These are phyloP conservation scores for Cutaneotrichosporon sp. DNA, from an alignment of 1,284 basidiomycete genomes.

Conservation along the genomic window DNA sequence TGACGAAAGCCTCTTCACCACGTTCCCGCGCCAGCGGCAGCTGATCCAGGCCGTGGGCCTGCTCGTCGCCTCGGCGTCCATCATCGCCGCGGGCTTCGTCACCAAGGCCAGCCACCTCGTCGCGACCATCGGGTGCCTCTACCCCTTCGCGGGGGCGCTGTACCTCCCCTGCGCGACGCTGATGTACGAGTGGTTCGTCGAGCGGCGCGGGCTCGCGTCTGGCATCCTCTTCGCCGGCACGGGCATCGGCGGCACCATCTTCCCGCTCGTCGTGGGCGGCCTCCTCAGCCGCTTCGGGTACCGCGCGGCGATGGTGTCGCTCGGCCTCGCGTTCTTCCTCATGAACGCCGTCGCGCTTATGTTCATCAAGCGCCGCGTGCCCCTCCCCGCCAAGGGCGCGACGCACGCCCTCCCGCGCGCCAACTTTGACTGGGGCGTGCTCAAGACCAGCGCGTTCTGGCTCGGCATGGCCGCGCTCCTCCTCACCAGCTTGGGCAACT, in stretches of 20 bases:
- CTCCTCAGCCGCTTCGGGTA: conserved; percentile 49
- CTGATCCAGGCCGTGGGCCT: conserved; percentile 38
- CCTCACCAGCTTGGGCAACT: conserved; percentile 49
- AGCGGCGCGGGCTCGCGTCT: conserved; percentile 45
- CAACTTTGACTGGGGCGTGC: conserved; percentile 29
- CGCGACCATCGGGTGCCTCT: conserved; percentile 45
- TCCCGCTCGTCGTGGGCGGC: conserved; percentile 45
- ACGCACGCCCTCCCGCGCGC: neutral
- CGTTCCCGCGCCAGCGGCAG: conserved; percentile 34
- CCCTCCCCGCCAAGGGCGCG: conserved; percentile 17
- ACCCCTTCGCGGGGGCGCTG: conserved; percentile 43
- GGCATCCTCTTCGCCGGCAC: conserved; percentile 52
- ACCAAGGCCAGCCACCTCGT: conserved; percentile 47
- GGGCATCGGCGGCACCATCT: conserved; percentile 48
- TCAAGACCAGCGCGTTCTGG: conserved; percentile 33
- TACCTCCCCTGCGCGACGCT: conserved; percentile 51
- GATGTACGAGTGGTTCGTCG: conserved; percentile 51
- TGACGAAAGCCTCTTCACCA: conserved; percentile 34
- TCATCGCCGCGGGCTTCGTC: conserved; percentile 44
- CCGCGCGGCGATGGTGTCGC: conserved; percentile 46
- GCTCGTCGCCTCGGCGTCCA: conserved; percentile 24
- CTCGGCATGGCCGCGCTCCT: conserved; percentile 41
- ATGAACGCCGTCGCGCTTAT: conserved; percentile 39
- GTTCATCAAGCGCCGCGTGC: conserved; percentile 48
- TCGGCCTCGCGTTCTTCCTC: conserved; percentile 40